Evolutionary conservation across 192 early-diverging fungal genomes (phyloP), one percentile per base, ranked within the genome.

Genomic region (Podochytrium sp.): DNA sequence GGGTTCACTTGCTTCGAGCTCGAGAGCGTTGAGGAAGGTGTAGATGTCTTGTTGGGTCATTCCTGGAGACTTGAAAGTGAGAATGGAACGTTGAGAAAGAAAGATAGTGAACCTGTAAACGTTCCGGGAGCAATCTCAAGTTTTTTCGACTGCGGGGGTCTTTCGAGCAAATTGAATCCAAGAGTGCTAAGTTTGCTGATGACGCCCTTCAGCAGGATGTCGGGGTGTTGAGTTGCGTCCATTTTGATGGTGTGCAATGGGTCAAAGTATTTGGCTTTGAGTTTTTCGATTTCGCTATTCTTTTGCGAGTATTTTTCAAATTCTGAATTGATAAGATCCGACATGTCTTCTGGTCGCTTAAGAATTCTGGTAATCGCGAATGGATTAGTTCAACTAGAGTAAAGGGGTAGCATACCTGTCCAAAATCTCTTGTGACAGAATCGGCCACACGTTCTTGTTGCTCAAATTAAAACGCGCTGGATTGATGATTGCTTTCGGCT

Each of bases 151-250:
- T 38, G 27, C 0, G 79, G 59, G 0, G 74, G 58, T 23, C 65
- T 77, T 14, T 30, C 34, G 41, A 76, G 58, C 3, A 76, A 32
- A 12, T 71, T 70, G 33, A 78, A 74, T 2, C 81, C 79, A 12
- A 78, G 61, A n/a, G 71, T 33, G n/a, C 71, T 52, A 40, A 84
- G 49, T 27, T 63, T 25, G 23, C 78, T 71, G 5, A 78, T 62
- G 16, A 78, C 62, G 20, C 76, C 52, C 18, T 65, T 59, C 14
- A 82, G 40, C 2, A 87, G 35, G 20, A 77, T 65, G 56, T 81
- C 81, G 2, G 83, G 81, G 61, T 82, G 82, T 55, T 81, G 76
- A 1, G 80, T 76, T 2, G 80, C 85, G 68, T 87, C 83, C 23
- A 87, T 33, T 2, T 67, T 73, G 34, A 86, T 70, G 20, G 76